Base-by-base conservation (phyloP, 345 rosid genomes). In the Mercurialis annua region DNA sequence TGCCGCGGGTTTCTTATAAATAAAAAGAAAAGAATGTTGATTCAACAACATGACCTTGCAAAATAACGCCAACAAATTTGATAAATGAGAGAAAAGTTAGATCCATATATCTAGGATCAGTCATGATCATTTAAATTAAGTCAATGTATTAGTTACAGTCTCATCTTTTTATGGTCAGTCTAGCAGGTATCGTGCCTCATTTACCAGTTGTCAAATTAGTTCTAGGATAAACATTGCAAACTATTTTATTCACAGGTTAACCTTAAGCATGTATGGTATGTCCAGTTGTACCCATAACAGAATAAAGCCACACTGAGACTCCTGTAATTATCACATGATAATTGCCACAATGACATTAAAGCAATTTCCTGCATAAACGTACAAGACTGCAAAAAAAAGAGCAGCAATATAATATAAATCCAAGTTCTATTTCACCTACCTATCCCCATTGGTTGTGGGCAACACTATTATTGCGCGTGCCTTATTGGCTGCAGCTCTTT, bases 381-480 rank as follows among this genome's bases (percentile, higher is more conserved):
- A 46, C 6, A 17, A 26, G 18, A 44, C 43, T 48, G 47, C 23
- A 21, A 18, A 24, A 17, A 62, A 27, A 70, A 61, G 18, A 55
- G 5, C 47, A 52, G 21, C 11, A 60, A 10, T n/a, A n/a, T n/a
- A n/a, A 69, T 49, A 31, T 62, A 6, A 33, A 2, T 21, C 16
- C 47, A 55, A n/a, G 34, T 14, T 23, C 71, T 38, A 9, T 71
- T 48, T 55, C 57, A 68, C 85, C 80, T 80, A 93, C 98, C 86
- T 66, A 72, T 93, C 94, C 71, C 88, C 90, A 70, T 61, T 61
- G 42, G 84, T 86, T 10, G 90, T 82, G 73, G 98, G 92, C 77
- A 93, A 78, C 77, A 93, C 83, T 48, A 93, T 90, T 77, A 93
- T 84, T 67, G 97, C 90, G 73, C 96, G 92, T 14, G 98, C 97